Evolutionary conservation across 2,329 filamentous ascomycete genomes (phyloP).

Genomic region (Phyllosticta ampelicida): DNA sequence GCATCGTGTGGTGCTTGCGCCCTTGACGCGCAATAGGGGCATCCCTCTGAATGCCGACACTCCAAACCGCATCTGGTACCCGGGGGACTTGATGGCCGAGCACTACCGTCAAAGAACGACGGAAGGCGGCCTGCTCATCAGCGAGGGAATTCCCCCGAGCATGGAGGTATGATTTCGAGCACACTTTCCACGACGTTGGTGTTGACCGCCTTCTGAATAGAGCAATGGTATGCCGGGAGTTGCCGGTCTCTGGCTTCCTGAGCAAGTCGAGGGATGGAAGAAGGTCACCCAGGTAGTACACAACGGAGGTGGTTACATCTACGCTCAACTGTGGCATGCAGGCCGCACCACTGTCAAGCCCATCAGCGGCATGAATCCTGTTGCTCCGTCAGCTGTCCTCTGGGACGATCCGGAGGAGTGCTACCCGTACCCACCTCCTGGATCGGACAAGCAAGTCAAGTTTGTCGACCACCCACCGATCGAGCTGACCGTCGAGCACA

Average conservation of each 20-base stretch:
- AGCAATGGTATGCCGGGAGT: conserved; percentile 22
- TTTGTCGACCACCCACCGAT: conserved; percentile 26
- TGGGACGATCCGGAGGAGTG: conserved; percentile 36
- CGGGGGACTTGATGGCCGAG: conserved; percentile 35
- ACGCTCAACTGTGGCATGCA: conserved; percentile 36
- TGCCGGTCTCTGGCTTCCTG: conserved; percentile 23
- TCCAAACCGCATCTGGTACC: conserved; percentile 40
- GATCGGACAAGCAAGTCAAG: conserved; percentile 22
- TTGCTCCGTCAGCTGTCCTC: conserved; percentile 33
- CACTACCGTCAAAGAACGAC: conserved; percentile 46
- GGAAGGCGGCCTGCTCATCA: conserved; percentile 47
- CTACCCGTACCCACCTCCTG: conserved; percentile 31
- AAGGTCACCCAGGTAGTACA: conserved; percentile 42
- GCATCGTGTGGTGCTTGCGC: conserved; percentile 30
- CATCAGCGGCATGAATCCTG: conserved; percentile 29
- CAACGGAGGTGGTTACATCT: conserved; percentile 39
- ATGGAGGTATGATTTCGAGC: conserved; percentile 23
- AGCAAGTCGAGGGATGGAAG: conserved; percentile 41
- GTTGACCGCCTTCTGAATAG: not conserved
- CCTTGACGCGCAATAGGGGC: conserved; percentile 34
- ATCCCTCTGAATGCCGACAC: conserved; percentile 34
- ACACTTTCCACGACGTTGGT: not conserved
- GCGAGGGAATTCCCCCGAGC: conserved; percentile 45
- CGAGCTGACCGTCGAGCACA: conserved; percentile 35
- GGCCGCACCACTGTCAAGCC: conserved; percentile 33